Conservation (phyloP, 2,329 filamentous ascomycete species). For the Cladophialophora bantiana region DNA sequence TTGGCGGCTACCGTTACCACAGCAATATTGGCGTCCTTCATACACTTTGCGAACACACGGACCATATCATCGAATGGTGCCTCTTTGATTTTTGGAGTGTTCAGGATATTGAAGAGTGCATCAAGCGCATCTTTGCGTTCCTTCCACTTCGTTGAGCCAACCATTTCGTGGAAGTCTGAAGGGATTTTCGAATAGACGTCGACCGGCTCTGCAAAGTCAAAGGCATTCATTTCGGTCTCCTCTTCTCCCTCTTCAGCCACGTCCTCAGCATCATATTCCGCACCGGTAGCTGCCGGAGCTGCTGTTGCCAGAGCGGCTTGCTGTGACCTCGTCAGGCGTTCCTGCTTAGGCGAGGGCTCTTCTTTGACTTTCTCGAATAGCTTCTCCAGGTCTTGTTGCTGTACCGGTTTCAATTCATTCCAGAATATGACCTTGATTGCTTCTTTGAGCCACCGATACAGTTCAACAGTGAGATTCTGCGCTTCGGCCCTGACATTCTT, state of each 20-base stretch:
- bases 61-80: conserved; percentile 85
- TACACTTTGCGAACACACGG: conserved; percentile 85
- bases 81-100: conserved; percentile 91
- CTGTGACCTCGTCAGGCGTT: conserved; percentile 84
- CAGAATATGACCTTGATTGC: conserved; percentile 99
- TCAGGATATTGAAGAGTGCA: conserved; percentile 75
- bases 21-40: conserved; percentile 98
- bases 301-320: conserved; percentile 81
- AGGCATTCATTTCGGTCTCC: conserved; percentile 76
- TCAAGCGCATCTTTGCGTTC: conserved; percentile 95
- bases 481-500: conserved; percentile 97
- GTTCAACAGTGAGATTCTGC: conserved; percentile 86
- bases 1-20: conserved; percentile 93
- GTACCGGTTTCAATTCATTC: conserved; percentile 91
- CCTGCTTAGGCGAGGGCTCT: conserved; percentile 86
- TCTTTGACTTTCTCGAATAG: conserved; percentile 93
- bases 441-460: conserved; percentile 96
- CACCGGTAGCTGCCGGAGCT: conserved; percentile 65
- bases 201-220: conserved; percentile 81
- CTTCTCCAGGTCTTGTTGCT: conserved; percentile 91
- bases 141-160: conserved; percentile 96
- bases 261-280: conserved; percentile 61
- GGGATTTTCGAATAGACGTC: conserved; percentile 85
- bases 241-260: conserved; percentile 66
- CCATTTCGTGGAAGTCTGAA: conserved; percentile 78